Evolutionary conservation across 108 stramenopile species (phyloP).

Genomic region (Nitzschia sp.): DNA sequence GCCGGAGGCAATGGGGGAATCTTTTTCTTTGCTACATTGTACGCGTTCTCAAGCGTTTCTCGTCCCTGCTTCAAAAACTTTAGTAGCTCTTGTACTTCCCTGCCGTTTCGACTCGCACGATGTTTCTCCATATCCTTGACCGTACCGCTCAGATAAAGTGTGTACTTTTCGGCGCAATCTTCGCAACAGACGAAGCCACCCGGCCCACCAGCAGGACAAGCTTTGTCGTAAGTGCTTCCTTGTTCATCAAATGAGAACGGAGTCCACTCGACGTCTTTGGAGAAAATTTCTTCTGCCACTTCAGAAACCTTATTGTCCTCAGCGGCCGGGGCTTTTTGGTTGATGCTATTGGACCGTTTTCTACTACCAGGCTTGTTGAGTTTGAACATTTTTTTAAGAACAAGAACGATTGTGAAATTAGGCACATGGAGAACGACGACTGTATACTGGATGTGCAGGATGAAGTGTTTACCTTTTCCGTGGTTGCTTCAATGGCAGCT

Average conservation of each 20-base stretch:
- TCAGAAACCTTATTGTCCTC: not conserved
- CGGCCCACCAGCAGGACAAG: conserved; percentile 83
- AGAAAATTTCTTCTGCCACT: conserved; percentile 18
- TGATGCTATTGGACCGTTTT: no score
- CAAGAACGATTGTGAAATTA: no score
- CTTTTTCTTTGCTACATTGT: conserved; percentile 22
- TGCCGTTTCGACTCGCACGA: conserved; percentile 17
- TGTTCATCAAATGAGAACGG: conserved; percentile 15
- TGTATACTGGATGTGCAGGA: no score
- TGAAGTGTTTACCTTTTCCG: conserved; percentile 18
- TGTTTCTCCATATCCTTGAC: conserved; percentile 39
- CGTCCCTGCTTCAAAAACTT: conserved; percentile 23
- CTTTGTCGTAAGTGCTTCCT: not conserved
- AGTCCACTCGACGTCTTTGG: conserved; percentile 25
- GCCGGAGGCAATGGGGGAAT: conserved; percentile 25
- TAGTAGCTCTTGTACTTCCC: conserved; percentile 39
- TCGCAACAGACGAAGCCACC: conserved; percentile 84
- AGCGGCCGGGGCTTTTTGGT: no score
- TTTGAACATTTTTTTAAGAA: no score
- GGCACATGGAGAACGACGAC: no score
- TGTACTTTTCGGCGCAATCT: conserved; percentile 62
- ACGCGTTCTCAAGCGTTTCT: conserved; percentile 14
- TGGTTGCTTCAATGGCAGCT: conserved; percentile 16
- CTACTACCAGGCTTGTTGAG: no score
- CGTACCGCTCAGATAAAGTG: conserved; percentile 34